Evolutionary conservation across 2,329 filamentous ascomycete species (phyloP).

Genomic region (Epichloe amarillans): DNA sequence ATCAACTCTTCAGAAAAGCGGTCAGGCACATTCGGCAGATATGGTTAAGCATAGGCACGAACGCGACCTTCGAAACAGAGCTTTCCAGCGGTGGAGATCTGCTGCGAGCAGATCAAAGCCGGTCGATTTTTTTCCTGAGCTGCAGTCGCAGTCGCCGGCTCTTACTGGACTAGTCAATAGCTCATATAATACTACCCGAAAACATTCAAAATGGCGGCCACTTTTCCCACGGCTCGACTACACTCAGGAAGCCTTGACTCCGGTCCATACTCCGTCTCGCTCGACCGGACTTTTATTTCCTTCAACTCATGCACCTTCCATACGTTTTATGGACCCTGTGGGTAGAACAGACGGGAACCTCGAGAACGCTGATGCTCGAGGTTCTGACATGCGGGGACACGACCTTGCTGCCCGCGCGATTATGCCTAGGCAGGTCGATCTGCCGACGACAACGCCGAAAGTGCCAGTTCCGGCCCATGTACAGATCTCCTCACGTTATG

Average conservation of each 20-base stretch:
- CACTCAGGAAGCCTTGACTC: constrained; percentile 9
- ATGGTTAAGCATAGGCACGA: constrained; percentile 20
- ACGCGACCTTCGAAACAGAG: constrained; percentile 18
- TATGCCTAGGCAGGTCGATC: neutral
- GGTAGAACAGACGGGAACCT: constrained; percentile 18
- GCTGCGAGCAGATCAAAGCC: constrained; percentile 8
- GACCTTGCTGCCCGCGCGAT: neutral
- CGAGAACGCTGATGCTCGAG: neutral
- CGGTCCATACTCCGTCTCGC: constrained; percentile 31
- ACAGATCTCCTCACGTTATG: neutral
- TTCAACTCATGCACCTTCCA: constrained; percentile 17
- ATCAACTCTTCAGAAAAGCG: constrained; percentile 21
- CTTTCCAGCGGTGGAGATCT: constrained; percentile 20
- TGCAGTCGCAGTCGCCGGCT: neutral
- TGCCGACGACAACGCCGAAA: constrained; percentile 12
- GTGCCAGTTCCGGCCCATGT: constrained; percentile 8
- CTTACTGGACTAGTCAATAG: neutral
- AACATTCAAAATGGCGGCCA: constrained; percentile 13
- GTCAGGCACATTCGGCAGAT: constrained; percentile 24
- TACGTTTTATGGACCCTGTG: constrained; percentile 18
- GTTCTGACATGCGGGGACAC: neutral
- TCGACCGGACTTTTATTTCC: constrained; percentile 29
- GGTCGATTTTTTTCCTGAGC: neutral
- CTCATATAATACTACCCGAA: constrained; percentile 14
- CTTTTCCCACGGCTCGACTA: constrained; percentile 12